These are phyloP conservation scores for Phlyctochytrium planicorne DNA, from an alignment of 192 early-diverging fungal species.

Conservation along the genomic window DNA sequence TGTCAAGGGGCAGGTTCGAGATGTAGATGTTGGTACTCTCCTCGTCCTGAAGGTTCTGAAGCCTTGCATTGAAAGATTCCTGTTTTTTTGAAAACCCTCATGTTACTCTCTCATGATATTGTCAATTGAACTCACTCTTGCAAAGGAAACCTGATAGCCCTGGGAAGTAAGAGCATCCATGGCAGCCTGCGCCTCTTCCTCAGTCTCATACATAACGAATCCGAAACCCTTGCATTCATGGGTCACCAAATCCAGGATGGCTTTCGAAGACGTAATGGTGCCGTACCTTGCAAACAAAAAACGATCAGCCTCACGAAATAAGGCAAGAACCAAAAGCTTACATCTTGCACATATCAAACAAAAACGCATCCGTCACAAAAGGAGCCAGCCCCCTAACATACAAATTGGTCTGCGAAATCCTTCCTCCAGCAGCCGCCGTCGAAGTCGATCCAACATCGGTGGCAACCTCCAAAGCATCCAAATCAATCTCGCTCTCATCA, in stretches of 20 bases:
- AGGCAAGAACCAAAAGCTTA: slow-evolving; percentile 44
- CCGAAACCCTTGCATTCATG: slow-evolving; percentile 87
- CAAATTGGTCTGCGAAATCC: slow-evolving; percentile 58
- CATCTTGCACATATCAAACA: slow-evolving; percentile 61
- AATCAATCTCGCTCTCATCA: too few species aligned
- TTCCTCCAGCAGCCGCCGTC: background rate
- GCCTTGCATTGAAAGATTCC: slow-evolving; percentile 60
- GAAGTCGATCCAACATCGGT: background rate
- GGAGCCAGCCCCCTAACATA: slow-evolving; percentile 77
- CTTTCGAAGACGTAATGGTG: slow-evolving; percentile 74
- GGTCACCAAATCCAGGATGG: slow-evolving; percentile 78
- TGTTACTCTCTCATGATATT: too few species aligned
- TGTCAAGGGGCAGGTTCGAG: slow-evolving; percentile 74
- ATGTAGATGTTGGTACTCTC: slow-evolving; percentile 74
- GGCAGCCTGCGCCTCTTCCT: slow-evolving; percentile 62
- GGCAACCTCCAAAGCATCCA: background rate
- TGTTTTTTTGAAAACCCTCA: background rate
- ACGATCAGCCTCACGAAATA: background rate
- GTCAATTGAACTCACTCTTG: slow-evolving; percentile 57
- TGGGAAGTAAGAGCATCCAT: slow-evolving; percentile 65
- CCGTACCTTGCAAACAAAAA: slow-evolving; percentile 57
- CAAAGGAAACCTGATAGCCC: slow-evolving; percentile 76
- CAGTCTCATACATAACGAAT: slow-evolving; percentile 80
- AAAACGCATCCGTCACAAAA: slow-evolving; percentile 65
- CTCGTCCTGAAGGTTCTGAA: slow-evolving; percentile 32